Conservation (phyloP, 192 early-diverging fungal genomes). For the Linnemannia zychae region DNA sequence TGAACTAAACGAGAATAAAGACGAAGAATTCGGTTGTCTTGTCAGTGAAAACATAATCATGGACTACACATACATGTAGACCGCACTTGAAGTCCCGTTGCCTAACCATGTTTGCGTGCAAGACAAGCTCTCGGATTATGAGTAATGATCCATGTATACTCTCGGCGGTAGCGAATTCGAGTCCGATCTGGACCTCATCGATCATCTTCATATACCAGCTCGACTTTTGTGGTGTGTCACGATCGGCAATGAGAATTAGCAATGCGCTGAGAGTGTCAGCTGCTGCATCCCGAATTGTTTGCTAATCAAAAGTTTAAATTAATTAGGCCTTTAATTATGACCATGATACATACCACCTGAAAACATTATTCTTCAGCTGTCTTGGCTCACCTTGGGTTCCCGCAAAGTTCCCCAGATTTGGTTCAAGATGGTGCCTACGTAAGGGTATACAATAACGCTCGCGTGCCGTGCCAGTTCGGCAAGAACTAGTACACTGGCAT, state of each 20-base stretch:
- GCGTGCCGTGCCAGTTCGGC: conserved; percentile 80
- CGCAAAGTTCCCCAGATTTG: conserved; percentile 85
- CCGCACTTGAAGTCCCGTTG: not conserved
- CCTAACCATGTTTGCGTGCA: conserved; percentile 81
- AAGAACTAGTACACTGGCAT: conserved; percentile 85
- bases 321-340: not conserved
- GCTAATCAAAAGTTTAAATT: conserved; percentile 19
- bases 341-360: not conserved
- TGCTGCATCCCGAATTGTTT: conserved; percentile 81
- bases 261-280: conserved; percentile 87
- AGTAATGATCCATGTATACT: conserved; percentile 88
- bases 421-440: conserved; percentile 86
- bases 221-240: conserved; percentile 73
- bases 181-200: conserved; percentile 83
- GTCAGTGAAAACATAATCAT: not conserved
- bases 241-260: conserved; percentile 80
- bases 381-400: conserved; percentile 72
- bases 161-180: conserved; percentile 76
- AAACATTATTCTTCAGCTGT: not conserved
- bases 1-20: conserved; percentile 70
- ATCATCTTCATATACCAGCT: conserved; percentile 82
- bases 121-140: conserved; percentile 81
- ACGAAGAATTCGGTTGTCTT: not conserved
- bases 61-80: not conserved
- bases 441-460: conserved; percentile 84